Evolutionary conservation across 1,284 basidiomycete genomes (phyloP), one percentile per base, ranked within the genome.

Genomic region (Ceratobasidium sp.): DNA sequence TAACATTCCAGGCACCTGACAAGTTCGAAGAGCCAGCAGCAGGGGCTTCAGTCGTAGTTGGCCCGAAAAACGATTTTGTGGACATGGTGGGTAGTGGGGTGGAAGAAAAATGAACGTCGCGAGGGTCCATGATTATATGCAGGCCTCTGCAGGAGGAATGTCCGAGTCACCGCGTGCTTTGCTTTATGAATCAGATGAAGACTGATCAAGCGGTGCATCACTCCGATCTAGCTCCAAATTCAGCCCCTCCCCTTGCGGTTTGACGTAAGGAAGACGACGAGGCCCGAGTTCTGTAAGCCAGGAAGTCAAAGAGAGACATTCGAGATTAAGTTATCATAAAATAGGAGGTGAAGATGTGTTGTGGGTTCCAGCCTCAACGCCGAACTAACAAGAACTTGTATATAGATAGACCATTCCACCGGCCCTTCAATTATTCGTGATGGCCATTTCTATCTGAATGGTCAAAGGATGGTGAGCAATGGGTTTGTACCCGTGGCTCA

Each of bases 141-240:
- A 23, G 28, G 49, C 32, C 41, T 18, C 43, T 38, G 50, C 44
- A 43, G 59, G n/a, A 46, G 35, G 14, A n/a, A 26, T 41, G 44
- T 38, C 18, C 69, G 69, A 72, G 70, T 62, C 70, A 72, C 30
- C 26, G 35, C 46, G 32, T 59, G 55, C 38, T 35, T 41, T 16
- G 18, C n/a, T 18, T 23, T 30, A 35, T 50, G 58, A 61, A 62
- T 62, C 58, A 61, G 21, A 52, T 61, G 11, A 30, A 11, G 58
- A 41, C 32, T 41, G 38, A 72, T 72, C 70, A 62, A 62, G 70
- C 58, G 41, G 70, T 63, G 70, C 70, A 72, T 30, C 32, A 16
- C 23, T 61, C 61, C 30, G 38, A 59, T 41, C 49, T n/a, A 28
- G 8, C 38, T 52, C 44, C 55, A 46, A 50, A 18, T 21, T 32